Evolutionary conservation across 345 rosid species (phyloP), one percentile per base, ranked within the genome.

Genomic region (Clausena lansium): DNA sequence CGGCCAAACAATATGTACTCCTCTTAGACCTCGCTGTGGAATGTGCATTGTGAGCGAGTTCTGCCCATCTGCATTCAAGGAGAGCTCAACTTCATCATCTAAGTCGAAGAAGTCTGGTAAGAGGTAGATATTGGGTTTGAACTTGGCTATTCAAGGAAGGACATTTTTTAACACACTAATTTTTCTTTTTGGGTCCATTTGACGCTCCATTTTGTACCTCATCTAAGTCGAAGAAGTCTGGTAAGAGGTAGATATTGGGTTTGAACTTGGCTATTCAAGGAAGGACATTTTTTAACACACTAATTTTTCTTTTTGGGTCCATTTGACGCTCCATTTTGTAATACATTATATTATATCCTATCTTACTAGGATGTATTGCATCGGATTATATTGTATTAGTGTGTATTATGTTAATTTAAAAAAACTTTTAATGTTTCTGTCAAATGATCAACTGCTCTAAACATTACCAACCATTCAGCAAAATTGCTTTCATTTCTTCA

Each of bases 31-130:
- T 75, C 89, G 75, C 20, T 92, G 98, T 70, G 94, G 84, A 73
- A 75, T 77, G 15, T 95, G 99, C 82, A 77, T 83, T 78, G 81
- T 95, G 54, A 85, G 71, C 14, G 83, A 89, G 82, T 70, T 85
- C 10, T 95, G 98, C 75, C 99, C 99, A 47, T 92, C 99, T 78
- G 98, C 99, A 27, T 93, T 91, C 78, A 90, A 89, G 87, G 97
- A 95, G 85, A 80, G 80, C 57, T 80, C 90, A 45, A 87, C 80
- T 45, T 82, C 89, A 19, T 76, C 83, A 63, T 80, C 97, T 66
- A 85, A 91, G 85, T 35, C 52, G 47, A 91, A 89, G 76, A 88
- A 80, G 76, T 66, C 85, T 33, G 70, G 78, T 79, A 71, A 11
- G 50, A 73, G 73, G 32, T 88, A 90, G 84, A 83, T 83, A 57